Conservation (phyloP, 2,329 filamentous ascomycete species). For the Fusarium penzigii region DNA sequence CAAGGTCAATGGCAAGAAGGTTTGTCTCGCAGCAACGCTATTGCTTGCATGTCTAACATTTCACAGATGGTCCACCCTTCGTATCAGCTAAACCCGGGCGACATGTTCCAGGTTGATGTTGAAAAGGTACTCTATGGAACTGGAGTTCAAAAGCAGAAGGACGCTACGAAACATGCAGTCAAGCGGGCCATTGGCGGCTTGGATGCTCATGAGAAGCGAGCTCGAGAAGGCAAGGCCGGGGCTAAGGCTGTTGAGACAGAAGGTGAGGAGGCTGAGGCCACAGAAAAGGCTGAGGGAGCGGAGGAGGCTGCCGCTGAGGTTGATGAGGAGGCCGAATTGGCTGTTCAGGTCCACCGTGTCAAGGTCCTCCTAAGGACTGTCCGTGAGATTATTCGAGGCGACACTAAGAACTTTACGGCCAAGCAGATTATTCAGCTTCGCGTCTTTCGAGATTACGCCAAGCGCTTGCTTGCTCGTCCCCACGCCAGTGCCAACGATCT, state of each 20-base stretch:
- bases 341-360: slow-evolving; percentile 25
- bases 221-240: not conserved
- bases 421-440: slow-evolving; percentile 77
- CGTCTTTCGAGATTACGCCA: slow-evolving; percentile 66
- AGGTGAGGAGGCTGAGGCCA: slow-evolving; percentile 11
- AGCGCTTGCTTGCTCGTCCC: slow-evolving; percentile 55
- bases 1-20: slow-evolving; percentile 95
- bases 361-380: slow-evolving; percentile 33
- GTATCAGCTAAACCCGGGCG: slow-evolving; percentile 93
- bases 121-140: slow-evolving; percentile 88
- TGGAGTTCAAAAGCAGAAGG: slow-evolving; percentile 65
- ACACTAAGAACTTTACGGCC: slow-evolving; percentile 56
- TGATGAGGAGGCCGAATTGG: slow-evolving; percentile 22
- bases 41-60: slow-evolving; percentile 5
- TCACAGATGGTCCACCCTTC: slow-evolving; percentile 84
- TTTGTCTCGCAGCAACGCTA: slow-evolving; percentile 40
- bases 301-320: slow-evolving; percentile 10
- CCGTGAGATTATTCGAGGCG: slow-evolving; percentile 40
- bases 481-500: slow-evolving; percentile 33
- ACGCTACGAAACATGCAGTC: slow-evolving; percentile 14
- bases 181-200: slow-evolving; percentile 7
- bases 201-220: not conserved
- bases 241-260: slow-evolving; percentile 22
- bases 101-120: slow-evolving; percentile 95
- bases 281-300: slow-evolving; percentile 16